These are phyloP conservation scores for Mycothermus thermophilus DNA, from an alignment of 495 filamentous ascomycete species.

Conservation along the genomic window DNA sequence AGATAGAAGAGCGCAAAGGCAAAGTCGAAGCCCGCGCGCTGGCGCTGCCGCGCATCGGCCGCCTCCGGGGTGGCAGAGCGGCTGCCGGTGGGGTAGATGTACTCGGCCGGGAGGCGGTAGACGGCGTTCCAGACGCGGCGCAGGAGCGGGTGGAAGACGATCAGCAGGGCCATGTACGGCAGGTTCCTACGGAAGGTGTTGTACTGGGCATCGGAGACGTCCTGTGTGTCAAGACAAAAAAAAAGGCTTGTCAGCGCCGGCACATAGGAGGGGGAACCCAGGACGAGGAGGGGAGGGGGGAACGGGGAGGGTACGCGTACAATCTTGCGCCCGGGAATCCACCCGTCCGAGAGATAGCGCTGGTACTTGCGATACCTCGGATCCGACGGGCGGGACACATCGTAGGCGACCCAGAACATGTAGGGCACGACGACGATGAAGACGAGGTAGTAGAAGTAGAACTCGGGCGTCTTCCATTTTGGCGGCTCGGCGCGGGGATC, in stretches of 20 bases:
- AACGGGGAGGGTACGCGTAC: conserved; percentile 32
- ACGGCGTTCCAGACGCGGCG: conserved; percentile 52
- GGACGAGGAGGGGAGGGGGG: not conserved
- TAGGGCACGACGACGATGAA: conserved; percentile 55
- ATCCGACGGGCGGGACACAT: conserved; percentile 75
- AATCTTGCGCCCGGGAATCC: conserved; percentile 90
- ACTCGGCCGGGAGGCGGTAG: conserved; percentile 15
- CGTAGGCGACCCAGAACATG: conserved; percentile 81
- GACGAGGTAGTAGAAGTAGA: conserved; percentile 65
- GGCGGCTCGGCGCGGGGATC: conserved; percentile 37
- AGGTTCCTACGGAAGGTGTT: conserved; percentile 75
- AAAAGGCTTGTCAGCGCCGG: too few relatives aligned
- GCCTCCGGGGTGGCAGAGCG: conserved; percentile 22
- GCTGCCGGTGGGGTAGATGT: too few relatives aligned
- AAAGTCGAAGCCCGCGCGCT: conserved; percentile 73
- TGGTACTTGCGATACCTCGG: conserved; percentile 68
- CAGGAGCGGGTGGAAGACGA: conserved; percentile 63
- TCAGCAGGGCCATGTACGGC: conserved; percentile 56
- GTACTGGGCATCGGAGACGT: conserved; percentile 86
- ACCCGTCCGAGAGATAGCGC: conserved; percentile 59
- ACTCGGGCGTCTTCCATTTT: conserved; percentile 79
- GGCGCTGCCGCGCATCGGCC: conserved; percentile 54
- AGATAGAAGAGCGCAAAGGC: conserved; percentile 71
- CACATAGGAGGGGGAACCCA: too few relatives aligned
- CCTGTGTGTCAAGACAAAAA: conserved; percentile 33